Conservation (phyloP, 2,329 filamentous ascomycete genomes). For the Ceratocystis smalleyi region DNA sequence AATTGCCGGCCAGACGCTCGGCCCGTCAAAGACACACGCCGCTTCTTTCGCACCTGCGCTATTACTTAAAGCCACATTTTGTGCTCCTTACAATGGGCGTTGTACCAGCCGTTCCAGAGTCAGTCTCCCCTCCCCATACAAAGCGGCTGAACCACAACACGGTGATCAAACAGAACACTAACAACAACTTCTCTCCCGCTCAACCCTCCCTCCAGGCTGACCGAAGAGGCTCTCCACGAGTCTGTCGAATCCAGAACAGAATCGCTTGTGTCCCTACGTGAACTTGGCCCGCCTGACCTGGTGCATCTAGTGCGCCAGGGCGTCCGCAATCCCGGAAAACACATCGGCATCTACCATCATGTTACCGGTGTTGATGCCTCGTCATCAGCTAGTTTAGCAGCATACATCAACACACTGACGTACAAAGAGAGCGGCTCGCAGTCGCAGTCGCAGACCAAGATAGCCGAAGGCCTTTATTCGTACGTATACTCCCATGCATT, state of each 20-base stretch:
- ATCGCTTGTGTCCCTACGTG: constrained; percentile 66
- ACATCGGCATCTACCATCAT: constrained; percentile 91
- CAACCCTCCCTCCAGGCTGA: constrained; percentile 45
- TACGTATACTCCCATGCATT: constrained; percentile 29
- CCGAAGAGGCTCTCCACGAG: constrained; percentile 82
- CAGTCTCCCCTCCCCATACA: constrained; percentile 19
- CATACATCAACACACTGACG: constrained; percentile 95
- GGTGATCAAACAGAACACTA: neutral
- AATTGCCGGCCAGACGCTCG: too few species aligned
- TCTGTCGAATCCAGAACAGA: constrained; percentile 88
- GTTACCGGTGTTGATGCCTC: constrained; percentile 94
- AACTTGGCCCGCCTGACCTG: constrained; percentile 88
- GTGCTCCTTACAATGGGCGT: constrained; percentile 44
- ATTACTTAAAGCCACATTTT: constrained; percentile 1
- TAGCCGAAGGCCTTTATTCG: constrained; percentile 90
- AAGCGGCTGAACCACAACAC: neutral
- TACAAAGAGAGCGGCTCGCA: constrained; percentile 62
- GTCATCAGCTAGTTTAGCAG: constrained; percentile 87
- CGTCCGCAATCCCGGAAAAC: constrained; percentile 40
- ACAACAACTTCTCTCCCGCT: constrained; percentile 16
- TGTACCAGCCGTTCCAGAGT: constrained; percentile 63
- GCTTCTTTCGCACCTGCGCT: neutral
- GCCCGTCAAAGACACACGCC: neutral
- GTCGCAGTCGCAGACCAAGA: constrained; percentile 51
- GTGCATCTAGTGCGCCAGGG: constrained; percentile 80